These are phyloP conservation scores for Penicillium sp. DNA, from an alignment of 2,329 filamentous ascomycete species.

Conservation along the genomic window DNA sequence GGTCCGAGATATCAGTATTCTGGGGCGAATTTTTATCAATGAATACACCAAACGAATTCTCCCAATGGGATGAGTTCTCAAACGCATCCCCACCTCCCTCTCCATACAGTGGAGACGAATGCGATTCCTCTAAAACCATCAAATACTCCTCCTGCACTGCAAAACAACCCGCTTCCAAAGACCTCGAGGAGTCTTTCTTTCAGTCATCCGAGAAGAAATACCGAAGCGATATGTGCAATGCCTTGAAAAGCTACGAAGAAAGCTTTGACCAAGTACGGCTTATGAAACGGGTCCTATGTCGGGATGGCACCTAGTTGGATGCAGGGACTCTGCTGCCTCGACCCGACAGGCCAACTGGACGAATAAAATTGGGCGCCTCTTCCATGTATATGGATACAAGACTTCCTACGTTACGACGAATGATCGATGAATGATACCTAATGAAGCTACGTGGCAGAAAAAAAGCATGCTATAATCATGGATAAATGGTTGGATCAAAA, in stretches of 20 bases:
- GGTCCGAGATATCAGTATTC: neutral
- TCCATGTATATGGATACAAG: neutral
- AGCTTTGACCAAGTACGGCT: neutral
- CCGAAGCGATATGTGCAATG: neutral
- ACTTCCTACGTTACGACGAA: neutral
- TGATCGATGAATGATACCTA: neutral
- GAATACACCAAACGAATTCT: neutral
- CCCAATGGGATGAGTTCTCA: neutral
- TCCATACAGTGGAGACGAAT: neutral
- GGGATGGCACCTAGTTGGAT: neutral
- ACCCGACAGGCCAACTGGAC: neutral
- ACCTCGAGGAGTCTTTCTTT: neutral
- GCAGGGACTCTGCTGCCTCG: neutral
- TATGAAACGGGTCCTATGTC: neutral
- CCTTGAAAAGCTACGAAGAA: neutral
- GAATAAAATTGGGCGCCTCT: neutral
- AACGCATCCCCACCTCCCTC: neutral
- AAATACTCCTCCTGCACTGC: neutral
- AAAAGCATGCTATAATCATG: neutral
- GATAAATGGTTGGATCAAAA: neutral
- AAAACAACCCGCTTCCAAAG: neutral
- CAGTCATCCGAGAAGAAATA: neutral
- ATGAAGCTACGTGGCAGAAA: neutral
- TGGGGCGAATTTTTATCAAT: neutral
- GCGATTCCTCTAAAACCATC: neutral